These are phyloP conservation scores for Aspergillus sp. DNA, from an alignment of 2,329 filamentous ascomycete species.

Conservation along the genomic window DNA sequence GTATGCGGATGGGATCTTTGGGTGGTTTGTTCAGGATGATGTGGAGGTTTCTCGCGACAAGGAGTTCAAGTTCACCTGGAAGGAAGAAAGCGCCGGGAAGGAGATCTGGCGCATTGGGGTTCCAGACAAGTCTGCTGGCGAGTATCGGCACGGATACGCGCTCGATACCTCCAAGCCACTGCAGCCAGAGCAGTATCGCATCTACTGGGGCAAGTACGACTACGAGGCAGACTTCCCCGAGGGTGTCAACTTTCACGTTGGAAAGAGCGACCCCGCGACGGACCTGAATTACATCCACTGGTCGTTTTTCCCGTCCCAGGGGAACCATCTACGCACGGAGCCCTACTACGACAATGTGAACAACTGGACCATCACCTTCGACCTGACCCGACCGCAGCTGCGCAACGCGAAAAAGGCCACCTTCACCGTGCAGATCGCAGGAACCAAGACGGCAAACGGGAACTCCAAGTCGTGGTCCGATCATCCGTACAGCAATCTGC, in stretches of 20 bases:
- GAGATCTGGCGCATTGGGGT: constrained; percentile 67
- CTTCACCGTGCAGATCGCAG: constrained; percentile 66
- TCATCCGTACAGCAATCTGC: constrained; percentile 57
- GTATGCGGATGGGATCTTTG: constrained; percentile 66
- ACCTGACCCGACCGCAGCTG: constrained; percentile 51
- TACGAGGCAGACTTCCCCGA: constrained; percentile 63
- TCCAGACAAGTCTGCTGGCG: constrained; percentile 64
- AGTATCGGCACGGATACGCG: constrained; percentile 64
- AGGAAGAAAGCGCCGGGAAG: constrained; percentile 58
- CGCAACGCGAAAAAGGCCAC: constrained; percentile 54
- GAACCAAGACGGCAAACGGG: constrained; percentile 64
- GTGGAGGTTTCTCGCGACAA: constrained; percentile 50
- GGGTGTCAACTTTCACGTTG: constrained; percentile 62
- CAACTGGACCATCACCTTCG: constrained; percentile 64
- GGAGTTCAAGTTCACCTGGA: constrained; percentile 52
- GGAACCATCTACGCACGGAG: constrained; percentile 39
- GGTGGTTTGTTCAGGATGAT: constrained; percentile 61
- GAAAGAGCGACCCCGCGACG: constrained; percentile 52
- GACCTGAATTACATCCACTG: constrained; percentile 70
- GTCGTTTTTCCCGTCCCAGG: constrained; percentile 57
- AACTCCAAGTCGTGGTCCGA: constrained; percentile 65
- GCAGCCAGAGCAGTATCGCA: constrained; percentile 61
- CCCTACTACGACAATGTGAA: constrained; percentile 49
- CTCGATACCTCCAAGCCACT: constrained; percentile 54
- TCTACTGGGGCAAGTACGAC: constrained; percentile 66